phyloP scores from a whole-genome alignment of 257 asterid species.

The Linaria vulgaris region DNA sequence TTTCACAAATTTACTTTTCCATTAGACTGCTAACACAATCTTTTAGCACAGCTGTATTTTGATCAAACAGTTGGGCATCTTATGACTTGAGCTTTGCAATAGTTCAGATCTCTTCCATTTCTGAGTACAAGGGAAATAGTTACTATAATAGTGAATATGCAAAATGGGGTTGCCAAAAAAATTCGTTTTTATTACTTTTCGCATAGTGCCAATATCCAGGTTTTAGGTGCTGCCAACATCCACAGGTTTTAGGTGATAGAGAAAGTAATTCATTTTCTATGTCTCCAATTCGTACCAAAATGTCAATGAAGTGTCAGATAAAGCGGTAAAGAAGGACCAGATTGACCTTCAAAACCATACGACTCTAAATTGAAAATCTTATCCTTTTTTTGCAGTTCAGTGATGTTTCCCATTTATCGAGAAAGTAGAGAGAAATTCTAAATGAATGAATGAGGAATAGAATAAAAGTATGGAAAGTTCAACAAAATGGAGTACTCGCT shows the following conservation, averaged over 20 bases:
- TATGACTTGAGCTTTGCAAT: not conserved
- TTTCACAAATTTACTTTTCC: not conserved
- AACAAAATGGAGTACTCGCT: conserved; percentile 1
- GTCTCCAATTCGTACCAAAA: conserved; percentile 3
- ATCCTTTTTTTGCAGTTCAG: conserved; percentile 12
- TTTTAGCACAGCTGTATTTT: too few relatives aligned
- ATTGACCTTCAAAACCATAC: not conserved
- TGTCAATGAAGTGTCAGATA: not conserved
- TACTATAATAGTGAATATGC: too few relatives aligned
- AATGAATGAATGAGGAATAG: conserved; percentile 13
- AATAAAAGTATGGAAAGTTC: not conserved
- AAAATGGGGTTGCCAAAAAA: too few relatives aligned
- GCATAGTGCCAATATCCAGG: too few relatives aligned
- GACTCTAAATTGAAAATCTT: conserved; percentile 10
- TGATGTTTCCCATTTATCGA: conserved; percentile 2
- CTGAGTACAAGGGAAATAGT: too few relatives aligned
- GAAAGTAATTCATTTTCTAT: not conserved
- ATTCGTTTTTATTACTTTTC: too few relatives aligned
- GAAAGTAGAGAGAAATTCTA: not conserved
- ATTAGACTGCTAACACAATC: not conserved
- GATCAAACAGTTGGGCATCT: not conserved
- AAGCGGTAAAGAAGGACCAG: conserved; percentile 8
- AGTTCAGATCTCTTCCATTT: too few relatives aligned
- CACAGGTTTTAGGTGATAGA: too few relatives aligned
- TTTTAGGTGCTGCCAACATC: too few relatives aligned